These are phyloP conservation scores for Orobanche coerulescens DNA, from an alignment of 257 asterid genomes.

Conservation along the genomic window DNA sequence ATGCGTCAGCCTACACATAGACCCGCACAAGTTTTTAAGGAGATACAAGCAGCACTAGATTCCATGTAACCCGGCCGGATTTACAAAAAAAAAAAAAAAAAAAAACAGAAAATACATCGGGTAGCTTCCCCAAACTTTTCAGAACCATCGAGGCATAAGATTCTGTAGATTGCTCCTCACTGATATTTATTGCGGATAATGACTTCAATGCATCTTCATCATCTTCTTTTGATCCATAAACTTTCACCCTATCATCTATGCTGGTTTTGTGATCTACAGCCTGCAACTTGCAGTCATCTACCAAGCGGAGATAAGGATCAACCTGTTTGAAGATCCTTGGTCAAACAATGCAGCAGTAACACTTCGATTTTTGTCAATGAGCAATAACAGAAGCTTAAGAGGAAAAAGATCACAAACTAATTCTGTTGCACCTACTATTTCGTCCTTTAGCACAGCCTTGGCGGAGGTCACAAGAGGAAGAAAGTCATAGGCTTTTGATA, in stretches of 20 bases:
- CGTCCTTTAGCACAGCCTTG: constrained; percentile 46
- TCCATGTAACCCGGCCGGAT: neutral
- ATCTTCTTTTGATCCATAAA: constrained; percentile 68
- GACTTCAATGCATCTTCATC: constrained; percentile 59
- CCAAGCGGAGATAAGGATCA: constrained; percentile 69
- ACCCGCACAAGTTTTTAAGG: constrained; percentile 7
- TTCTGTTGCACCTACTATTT: constrained; percentile 42
- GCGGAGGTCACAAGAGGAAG: constrained; percentile 48
- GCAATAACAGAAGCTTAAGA: constrained; percentile 20
- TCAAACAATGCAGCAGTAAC: constrained; percentile 13
- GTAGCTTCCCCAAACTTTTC: constrained; percentile 39
- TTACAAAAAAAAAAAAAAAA: neutral
- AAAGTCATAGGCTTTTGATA: constrained; percentile 53
- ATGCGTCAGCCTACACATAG: constrained; percentile 42
- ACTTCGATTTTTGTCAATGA: constrained; percentile 18
- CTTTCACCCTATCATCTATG: constrained; percentile 26
- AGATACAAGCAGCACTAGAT: constrained; percentile 13
- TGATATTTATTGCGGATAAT: constrained; percentile 37
- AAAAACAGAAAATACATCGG: constrained; percentile 28
- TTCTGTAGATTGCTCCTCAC: constrained; percentile 55
- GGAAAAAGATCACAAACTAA: constrained; percentile 8
- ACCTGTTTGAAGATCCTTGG: constrained; percentile 38
- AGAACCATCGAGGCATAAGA: constrained; percentile 49
- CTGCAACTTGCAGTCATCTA: constrained; percentile 59
- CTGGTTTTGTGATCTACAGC: constrained; percentile 35